Evolutionary conservation across 208 protist species (phyloP).

Genomic region (Naegleria fowleri): DNA sequence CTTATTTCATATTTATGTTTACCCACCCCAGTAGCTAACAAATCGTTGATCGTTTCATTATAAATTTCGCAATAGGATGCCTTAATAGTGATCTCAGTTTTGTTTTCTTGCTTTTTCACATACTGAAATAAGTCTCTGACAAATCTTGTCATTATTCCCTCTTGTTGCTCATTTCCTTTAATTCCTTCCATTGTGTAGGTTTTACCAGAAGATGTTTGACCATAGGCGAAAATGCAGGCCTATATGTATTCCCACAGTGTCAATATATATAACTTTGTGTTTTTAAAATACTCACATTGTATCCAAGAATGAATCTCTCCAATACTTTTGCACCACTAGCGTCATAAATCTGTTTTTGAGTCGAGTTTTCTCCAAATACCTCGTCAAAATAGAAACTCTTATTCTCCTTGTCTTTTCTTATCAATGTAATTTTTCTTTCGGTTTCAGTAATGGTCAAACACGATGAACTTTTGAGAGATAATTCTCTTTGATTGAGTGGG

Average conservation of each 20-base stretch:
- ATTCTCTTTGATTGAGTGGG: background rate
- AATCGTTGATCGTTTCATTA: slow-evolving; percentile 42
- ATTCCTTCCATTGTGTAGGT: slow-evolving; percentile 77
- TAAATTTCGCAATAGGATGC: slow-evolving; percentile 45
- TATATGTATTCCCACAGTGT: no score
- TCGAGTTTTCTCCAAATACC: background rate
- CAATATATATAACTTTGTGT: no score
- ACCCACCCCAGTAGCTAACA: slow-evolving; percentile 38
- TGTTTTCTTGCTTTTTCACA: slow-evolving; percentile 33
- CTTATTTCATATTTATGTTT: slow-evolving; percentile 24
- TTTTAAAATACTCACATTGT: background rate
- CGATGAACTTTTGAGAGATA: background rate
- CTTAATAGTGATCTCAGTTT: slow-evolving; percentile 38
- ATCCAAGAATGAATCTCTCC: background rate
- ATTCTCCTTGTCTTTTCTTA: background rate
- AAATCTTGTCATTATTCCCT: slow-evolving; percentile 69
- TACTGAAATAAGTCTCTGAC: slow-evolving; percentile 63
- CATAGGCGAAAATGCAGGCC: slow-evolving; percentile 76
- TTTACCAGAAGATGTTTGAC: slow-evolving; percentile 76
- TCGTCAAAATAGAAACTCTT: background rate
- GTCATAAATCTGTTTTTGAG: background rate
- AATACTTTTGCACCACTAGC: background rate
- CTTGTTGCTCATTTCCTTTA: slow-evolving; percentile 34
- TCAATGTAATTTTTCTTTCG: background rate
- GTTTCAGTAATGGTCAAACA: background rate